These are phyloP conservation scores for Cornus suecica DNA, from an alignment of 148 eudicot species.

Conservation along the genomic window DNA sequence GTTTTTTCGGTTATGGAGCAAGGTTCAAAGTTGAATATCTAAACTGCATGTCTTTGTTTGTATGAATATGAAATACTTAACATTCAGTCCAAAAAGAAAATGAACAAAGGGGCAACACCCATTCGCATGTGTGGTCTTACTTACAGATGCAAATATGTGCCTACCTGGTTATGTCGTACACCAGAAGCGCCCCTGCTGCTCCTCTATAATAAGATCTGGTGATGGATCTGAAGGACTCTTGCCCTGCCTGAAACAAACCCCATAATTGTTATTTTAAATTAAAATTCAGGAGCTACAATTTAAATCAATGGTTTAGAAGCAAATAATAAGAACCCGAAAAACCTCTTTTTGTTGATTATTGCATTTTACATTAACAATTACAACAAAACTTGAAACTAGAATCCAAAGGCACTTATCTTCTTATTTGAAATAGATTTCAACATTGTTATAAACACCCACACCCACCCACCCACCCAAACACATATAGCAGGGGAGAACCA, in stretches of 20 bases:
- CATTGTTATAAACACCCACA: too few relatives aligned
- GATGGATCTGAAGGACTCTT: constrained; percentile 72
- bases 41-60: background rate
- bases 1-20: too few relatives aligned
- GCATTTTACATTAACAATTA: background rate
- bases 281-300: background rate
- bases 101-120: background rate
- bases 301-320: background rate
- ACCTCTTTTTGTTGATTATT: too few relatives aligned
- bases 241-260: constrained; percentile 56
- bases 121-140: background rate
- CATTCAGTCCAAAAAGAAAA: too few relatives aligned
- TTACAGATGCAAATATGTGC: background rate
- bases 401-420: too few relatives aligned
- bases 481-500: too few relatives aligned
- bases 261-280: too few relatives aligned
- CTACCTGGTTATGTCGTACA: constrained; percentile 69
- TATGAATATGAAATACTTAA: too few relatives aligned
- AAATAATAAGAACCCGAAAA: background rate
- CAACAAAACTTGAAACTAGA: background rate
- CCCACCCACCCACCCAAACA: too few relatives aligned
- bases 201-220: constrained; percentile 73
- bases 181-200: constrained; percentile 75
- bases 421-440: too few relatives aligned
- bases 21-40: background rate